These are phyloP conservation scores for Tillandsia leiboldiana DNA, from an alignment of 176 grass and related monocot species.

Conservation along the genomic window DNA sequence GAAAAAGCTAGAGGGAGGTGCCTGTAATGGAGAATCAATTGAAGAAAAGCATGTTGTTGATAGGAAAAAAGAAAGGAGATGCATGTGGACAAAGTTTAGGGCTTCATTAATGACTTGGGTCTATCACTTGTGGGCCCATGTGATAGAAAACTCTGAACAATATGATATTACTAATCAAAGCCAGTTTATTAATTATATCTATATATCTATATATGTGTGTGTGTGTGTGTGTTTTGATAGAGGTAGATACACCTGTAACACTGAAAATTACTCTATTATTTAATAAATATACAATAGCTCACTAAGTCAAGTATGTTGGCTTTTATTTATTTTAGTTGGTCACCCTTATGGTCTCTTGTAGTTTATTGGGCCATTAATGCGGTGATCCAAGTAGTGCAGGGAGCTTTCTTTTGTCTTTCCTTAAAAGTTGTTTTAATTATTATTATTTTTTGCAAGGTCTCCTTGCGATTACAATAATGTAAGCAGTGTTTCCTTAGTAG, in stretches of 20 bases:
- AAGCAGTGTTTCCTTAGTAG: too few relatives aligned
- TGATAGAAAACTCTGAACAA: not conserved
- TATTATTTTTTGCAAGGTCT: too few relatives aligned
- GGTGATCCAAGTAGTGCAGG: too few relatives aligned
- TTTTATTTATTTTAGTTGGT: too few relatives aligned
- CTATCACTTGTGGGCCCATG: not conserved
- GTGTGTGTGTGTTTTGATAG: not conserved
- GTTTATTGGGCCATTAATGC: too few relatives aligned
- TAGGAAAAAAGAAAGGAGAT: not conserved
- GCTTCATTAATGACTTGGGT: not conserved
- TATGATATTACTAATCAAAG: not conserved
- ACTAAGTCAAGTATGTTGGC: not conserved
- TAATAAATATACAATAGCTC: not conserved
- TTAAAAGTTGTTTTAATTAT: too few relatives aligned
- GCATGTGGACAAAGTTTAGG: not conserved
- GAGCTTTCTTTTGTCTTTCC: too few relatives aligned
- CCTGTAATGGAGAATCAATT: not conserved
- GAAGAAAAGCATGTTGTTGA: not conserved
- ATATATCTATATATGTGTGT: not conserved
- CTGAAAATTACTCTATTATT: not conserved
- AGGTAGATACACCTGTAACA: conserved; percentile 2
- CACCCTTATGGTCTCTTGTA: too few relatives aligned
- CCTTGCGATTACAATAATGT: too few relatives aligned
- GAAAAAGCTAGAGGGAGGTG: not conserved
- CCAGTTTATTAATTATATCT: not conserved